Evolutionary conservation across 345 rosid genomes (phyloP), one percentile per base, ranked within the genome.

Genomic region (Acer campestre): DNA sequence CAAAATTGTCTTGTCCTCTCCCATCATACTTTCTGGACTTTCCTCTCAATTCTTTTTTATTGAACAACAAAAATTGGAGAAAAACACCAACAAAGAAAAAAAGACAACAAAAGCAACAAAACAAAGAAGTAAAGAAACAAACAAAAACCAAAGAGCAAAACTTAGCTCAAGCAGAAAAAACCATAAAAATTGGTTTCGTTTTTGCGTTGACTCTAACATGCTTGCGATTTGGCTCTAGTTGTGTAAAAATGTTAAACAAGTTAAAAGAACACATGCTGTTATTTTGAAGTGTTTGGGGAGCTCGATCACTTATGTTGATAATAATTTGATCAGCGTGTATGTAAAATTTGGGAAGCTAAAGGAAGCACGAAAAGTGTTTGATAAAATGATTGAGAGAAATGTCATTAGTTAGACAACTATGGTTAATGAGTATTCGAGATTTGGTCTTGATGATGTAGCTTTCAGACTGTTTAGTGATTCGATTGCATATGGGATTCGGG

Each of bases 371-470:
- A 88, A 83, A 46, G 93, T 90, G 97, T 93, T 93, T 73, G 99
- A 93, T 56, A 80, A 83, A 85, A 90, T 92, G 95, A 86, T 53
- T 44, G 81, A 86, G 0, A 81, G 89, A 80, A 88, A 89, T 80
- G 94, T 91, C 17, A 93, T 92, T 70, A 87, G 86, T 74, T 93
- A 95, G 98, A 89, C 97, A 3, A 92, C 97, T 0, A 82, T 95
- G 87, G 83, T 93, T 61, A 85, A 90, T 83, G 97, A 90, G 74
- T 92, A 88, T 67, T 75, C 77, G 63, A 86, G 80, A 55, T 88
- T 77, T 58, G 91, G 89, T 51, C 75, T 86, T 11, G 89, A 90
- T 63, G 83, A 87, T 1, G 97, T 93, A 56, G 94, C 94, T 6
- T 79, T 89, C 61, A 75, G 78, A 31, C 70, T 90, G 65, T 88